phyloP scores from a whole-genome alignment of 2,329 filamentous ascomycete species.

The Eurotiales sp. region DNA sequence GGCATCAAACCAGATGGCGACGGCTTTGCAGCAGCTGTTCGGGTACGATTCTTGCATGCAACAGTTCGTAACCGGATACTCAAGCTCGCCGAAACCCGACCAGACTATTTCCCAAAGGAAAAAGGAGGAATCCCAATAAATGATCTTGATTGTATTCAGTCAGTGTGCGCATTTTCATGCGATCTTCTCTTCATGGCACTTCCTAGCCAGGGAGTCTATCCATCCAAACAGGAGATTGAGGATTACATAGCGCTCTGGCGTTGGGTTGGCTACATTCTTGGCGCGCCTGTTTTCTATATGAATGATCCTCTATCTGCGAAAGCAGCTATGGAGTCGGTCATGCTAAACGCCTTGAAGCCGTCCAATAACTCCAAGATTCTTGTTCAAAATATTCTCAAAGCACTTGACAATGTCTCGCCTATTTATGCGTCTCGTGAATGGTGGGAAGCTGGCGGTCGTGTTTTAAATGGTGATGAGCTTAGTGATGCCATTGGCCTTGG shows the following conservation, averaged over 20 bases:
- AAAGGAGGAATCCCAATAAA: constrained; percentile 66
- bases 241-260: constrained; percentile 76
- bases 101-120: constrained; percentile 60
- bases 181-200: constrained; percentile 65
- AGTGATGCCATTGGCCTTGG: constrained; percentile 58
- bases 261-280: constrained; percentile 68
- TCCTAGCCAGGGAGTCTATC: constrained; percentile 67
- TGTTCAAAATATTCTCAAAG: constrained; percentile 71
- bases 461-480: constrained; percentile 66
- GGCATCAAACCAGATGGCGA: constrained; percentile 66
- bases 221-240: constrained; percentile 57
- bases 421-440: constrained; percentile 63
- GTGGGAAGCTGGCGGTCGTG: constrained; percentile 63
- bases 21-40: constrained; percentile 61
- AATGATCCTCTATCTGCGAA: constrained; percentile 54
- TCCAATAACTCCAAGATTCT: constrained; percentile 60
- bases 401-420: constrained; percentile 63
- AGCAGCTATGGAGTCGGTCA: constrained; percentile 63
- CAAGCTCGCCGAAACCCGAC: constrained; percentile 52
- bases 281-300: constrained; percentile 62
- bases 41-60: constrained; percentile 67
- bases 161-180: constrained; percentile 67
- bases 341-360: constrained; percentile 64
- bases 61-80: constrained; percentile 64
- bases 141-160: constrained; percentile 70